Conservation (phyloP, 768 basidiomycete genomes). For the Termitomyces sp. region DNA sequence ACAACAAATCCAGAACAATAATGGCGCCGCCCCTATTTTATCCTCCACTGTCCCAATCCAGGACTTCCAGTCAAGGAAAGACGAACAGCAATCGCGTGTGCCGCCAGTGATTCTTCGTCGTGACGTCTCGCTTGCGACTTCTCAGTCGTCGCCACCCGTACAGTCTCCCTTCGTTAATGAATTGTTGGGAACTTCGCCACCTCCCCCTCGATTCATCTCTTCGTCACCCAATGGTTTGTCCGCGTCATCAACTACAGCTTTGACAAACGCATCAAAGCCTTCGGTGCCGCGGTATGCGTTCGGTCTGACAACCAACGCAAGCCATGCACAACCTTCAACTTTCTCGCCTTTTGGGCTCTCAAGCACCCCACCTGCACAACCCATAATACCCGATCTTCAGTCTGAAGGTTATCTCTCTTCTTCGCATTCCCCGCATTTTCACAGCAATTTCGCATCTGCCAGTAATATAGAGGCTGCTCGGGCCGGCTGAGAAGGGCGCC, state of each 20-base stretch:
- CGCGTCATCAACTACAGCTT: constrained; percentile 19
- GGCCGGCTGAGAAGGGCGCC: constrained; percentile 30
- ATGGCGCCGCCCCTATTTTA: constrained; percentile 6
- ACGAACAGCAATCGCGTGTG: constrained; percentile 16
- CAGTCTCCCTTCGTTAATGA: constrained; percentile 21
- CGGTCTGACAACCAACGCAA: constrained; percentile 18
- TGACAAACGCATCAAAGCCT: constrained; percentile 25
- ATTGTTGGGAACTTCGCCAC: constrained; percentile 36
- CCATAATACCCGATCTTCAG: constrained; percentile 33
- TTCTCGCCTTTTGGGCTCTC: constrained; percentile 35
- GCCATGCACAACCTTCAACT: constrained; percentile 18
- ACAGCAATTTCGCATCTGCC: constrained; percentile 27
- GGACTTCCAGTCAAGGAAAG: constrained; percentile 15
- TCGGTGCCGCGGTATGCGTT: constrained; percentile 31
- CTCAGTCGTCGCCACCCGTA: constrained; percentile 16
- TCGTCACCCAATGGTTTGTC: constrained; percentile 26
- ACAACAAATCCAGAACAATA: constrained; percentile 32
- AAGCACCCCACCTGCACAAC: constrained; percentile 22
- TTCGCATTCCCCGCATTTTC: constrained; percentile 31
- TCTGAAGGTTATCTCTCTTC: constrained; percentile 26
- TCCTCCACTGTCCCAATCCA: constrained; percentile 8
- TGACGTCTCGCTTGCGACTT: constrained; percentile 15
- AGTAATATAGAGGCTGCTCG: constrained; percentile 43
- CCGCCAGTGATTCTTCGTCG: constrained; percentile 18
- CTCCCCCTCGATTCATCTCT: constrained; percentile 41